Base-by-base conservation (phyloP, 2,329 filamentous ascomycete species). In the Akanthomyces lecanii region DNA sequence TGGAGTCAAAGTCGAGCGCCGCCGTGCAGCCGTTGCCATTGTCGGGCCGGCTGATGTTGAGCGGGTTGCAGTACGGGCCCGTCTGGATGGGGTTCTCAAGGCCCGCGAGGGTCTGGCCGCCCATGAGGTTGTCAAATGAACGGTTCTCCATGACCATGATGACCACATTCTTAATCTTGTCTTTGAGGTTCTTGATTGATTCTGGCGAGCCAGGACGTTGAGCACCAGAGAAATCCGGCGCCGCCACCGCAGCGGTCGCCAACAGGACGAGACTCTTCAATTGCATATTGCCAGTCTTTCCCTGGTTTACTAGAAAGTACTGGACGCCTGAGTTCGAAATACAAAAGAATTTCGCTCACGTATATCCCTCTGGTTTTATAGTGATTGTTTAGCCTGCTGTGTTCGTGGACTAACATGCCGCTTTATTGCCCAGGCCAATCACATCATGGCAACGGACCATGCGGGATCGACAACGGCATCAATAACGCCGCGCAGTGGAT, bases 121-220 rank as follows among this genome's bases (percentile, higher is more conserved):
- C 78, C 5, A 79, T 68, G 8, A 79, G 64, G 67, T 78, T 79
- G 67, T 79, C 78, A 28, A 79, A 68, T 0, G 78, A 79, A 59
- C 77, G 77, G 67, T 79, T 79, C 67, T 79, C 77, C 73, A 78
- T 74, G 11, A 80, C 77, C 21, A 81, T 70, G 30, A 81, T 75
- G 53, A 81, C 78, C 6, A 80, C 78, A 66, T 78, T 78, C 69
- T 80, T 80, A 69, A 81, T 81, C 62, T 76, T 77, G 44, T 66
- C 68, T 62, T 72, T 74, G 68, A 71, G 64, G 62, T 68, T 69
- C 21, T 61, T 47, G 61, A 71, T 66, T 11, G 68, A 69, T 30
- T 61, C 61, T 7, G 60, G 42, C 11, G 66, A 67, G 25, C 65
- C 63, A 10, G 56, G 40, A 10, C 18, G 60, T 28, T 21, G 42